A percentile compares a stretch with the other conserved stretches of the same genome.
Conservation (phyloP, 2,329 filamentous ascomycete species). For the Trichoderma asperellum region DNA sequence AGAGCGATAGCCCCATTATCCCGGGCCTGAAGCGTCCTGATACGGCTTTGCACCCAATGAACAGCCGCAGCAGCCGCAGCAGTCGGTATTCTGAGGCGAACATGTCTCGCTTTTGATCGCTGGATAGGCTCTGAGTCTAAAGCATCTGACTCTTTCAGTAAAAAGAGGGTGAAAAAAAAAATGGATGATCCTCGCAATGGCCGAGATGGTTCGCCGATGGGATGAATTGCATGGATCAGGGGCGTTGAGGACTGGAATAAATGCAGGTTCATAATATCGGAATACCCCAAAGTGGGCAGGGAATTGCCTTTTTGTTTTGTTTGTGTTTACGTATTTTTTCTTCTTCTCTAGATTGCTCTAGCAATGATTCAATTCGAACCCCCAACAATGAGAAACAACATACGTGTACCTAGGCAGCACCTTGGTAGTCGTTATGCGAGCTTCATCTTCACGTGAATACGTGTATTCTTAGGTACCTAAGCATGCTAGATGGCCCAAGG, state of each 20-base stretch:
- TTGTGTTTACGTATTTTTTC: background rate
- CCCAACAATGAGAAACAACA: background rate
- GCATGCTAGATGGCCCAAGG: background rate
- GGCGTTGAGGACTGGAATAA: slow-evolving; percentile 17
- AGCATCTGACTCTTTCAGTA: background rate
- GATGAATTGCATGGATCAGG: background rate
- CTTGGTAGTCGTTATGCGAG: background rate
- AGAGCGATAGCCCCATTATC: slow-evolving; percentile 55
- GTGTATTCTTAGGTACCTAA: background rate
- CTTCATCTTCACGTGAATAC: background rate
- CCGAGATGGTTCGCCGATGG: background rate
- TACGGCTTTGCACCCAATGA: slow-evolving; percentile 61
- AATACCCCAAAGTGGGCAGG: slow-evolving; percentile 26
- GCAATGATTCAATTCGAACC: slow-evolving; percentile 16
- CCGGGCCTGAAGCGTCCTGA: slow-evolving; percentile 60
- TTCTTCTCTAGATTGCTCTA: background rate
- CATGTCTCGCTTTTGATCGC: slow-evolving; percentile 52
- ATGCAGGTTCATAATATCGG: background rate
- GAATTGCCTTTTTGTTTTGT: slow-evolving; percentile 19
- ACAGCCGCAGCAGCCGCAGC: slow-evolving; percentile 48
- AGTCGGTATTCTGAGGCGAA: slow-evolving; percentile 57
- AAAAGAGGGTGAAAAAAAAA: background rate
- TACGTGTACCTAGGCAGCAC: no score
- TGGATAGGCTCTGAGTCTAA: no score
- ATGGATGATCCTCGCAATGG: background rate